phyloP scores from a whole-genome alignment of 2,329 filamentous ascomycete species.

The Aspergillus intermedius region DNA sequence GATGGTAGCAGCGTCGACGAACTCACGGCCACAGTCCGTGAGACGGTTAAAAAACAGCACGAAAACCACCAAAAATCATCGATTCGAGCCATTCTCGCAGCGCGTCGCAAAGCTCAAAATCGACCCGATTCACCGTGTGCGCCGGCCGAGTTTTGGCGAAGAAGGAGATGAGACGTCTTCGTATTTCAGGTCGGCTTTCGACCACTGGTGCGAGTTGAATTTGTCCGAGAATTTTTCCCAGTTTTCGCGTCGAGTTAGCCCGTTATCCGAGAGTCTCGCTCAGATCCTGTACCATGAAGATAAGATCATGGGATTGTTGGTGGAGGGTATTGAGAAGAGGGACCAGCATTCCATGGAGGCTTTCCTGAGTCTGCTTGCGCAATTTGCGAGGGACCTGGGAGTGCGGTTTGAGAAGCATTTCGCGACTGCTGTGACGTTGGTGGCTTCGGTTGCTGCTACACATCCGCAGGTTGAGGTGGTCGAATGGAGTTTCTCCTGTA shows the following conservation, averaged over 20 bases:
- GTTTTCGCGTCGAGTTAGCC: conserved; percentile 68
- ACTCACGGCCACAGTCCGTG: conserved; percentile 61
- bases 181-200: conserved; percentile 74
- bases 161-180: conserved; percentile 72
- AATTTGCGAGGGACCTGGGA: conserved; percentile 91
- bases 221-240: conserved; percentile 71
- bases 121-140: conserved; percentile 84
- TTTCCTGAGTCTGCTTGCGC: conserved; percentile 77
- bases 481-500: conserved; percentile 91
- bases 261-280: conserved; percentile 80
- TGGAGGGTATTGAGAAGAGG: conserved; percentile 67
- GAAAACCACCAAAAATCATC: conserved; percentile 71
- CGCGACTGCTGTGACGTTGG: conserved; percentile 62
- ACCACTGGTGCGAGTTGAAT: conserved; percentile 89
- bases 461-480: conserved; percentile 80
- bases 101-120: conserved; percentile 89
- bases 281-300: conserved; percentile 89
- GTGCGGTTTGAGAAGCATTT: conserved; percentile 85
- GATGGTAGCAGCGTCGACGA: conserved; percentile 51
- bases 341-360: conserved; percentile 80
- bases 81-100: conserved; percentile 84
- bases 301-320: conserved; percentile 71
- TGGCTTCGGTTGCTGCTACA: conserved; percentile 70
- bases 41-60: conserved; percentile 64
- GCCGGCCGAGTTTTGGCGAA: conserved; percentile 71